Conservation (phyloP, 2,329 filamentous ascomycete genomes). For the Bipolaris zeicola region DNA sequence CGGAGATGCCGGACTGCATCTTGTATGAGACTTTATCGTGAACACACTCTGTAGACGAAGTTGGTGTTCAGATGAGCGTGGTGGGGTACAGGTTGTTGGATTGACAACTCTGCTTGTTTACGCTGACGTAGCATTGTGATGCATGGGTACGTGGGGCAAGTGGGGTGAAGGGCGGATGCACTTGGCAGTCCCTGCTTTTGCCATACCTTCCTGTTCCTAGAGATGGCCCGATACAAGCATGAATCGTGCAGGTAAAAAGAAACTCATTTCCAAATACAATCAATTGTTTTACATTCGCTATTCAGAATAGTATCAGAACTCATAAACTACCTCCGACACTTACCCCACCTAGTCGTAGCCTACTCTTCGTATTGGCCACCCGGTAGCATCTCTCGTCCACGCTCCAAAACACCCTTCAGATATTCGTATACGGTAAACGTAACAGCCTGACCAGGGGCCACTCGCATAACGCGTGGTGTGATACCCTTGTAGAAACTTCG, state of each 20-base stretch:
- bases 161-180: constrained; percentile 14
- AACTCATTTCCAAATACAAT: background rate
- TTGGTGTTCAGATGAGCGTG: background rate
- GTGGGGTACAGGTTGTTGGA: background rate
- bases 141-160: constrained; percentile 28
- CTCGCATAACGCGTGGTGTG: constrained; percentile 94
- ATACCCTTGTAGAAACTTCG: constrained; percentile 99
- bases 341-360: background rate
- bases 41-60: background rate
- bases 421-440: constrained; percentile 67
- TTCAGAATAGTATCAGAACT: background rate
- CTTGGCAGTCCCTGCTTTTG: constrained; percentile 10
- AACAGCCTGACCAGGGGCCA: constrained; percentile 90
- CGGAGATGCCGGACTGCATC: constrained; percentile 82
- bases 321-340: background rate
- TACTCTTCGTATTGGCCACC: constrained; percentile 58
- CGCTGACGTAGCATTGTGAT: constrained; percentile 14
- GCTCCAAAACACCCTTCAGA: constrained; percentile 57
- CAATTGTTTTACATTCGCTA: background rate
- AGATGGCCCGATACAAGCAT: background rate
- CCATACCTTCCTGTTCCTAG: background rate
- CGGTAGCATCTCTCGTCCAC: constrained; percentile 53
- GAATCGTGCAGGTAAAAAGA: too few relatives aligned
- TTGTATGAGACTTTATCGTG: constrained; percentile 24
- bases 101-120: constrained; percentile 9